Base-by-base conservation (phyloP, 495 filamentous ascomycete species). In the Lophium mytilinum region DNA sequence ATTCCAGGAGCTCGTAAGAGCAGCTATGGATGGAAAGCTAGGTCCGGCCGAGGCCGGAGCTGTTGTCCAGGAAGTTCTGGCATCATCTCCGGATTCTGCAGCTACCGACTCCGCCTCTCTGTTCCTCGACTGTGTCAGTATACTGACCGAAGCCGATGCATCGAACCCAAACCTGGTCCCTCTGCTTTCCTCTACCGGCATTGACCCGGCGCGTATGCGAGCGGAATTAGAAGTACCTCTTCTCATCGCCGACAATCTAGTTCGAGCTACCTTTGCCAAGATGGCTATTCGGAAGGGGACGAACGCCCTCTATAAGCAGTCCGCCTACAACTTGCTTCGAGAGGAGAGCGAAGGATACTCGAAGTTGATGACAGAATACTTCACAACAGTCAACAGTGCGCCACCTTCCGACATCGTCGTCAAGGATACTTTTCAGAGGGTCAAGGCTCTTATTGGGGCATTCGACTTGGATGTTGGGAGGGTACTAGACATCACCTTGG, bases 341-440 rank as follows among this genome's bases (percentile, higher is more conserved):
- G 94, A 99, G 75, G 94, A 99, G 71, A 87, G 89, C 0, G 94
- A 99, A 71, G 94, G 94, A 34, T 99, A 91, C 65, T 85, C 80
- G 14, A 96, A 96, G 70, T 78, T 96, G 17, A 74, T 90, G 9
- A 93, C 89, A 0, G 90, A 96, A 67, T 83, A 93, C 34, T 95
- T 92, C 65, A 90, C 87, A 7, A 89, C 87, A 0, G 47, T 54
- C 11, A 48, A 63, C 36, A 82, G 76, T 58, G 79, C 80, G 53
- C 75, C 78, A 11, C 80, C 80, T 11, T 80, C 80, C 4, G 76
- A 78, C 47, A 84, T 87, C 57, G 76, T 82, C 24, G 84, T 85
- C 3, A 78, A 79, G 45, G 80, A 85, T 55, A 86, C 87, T 0
- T 86, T 82, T 65, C 83, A 92, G 65, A 78, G 81, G 59, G 85